Evolutionary conservation across 2,329 filamentous ascomycete species (phyloP), one percentile per base, ranked within the genome.

Genomic region (Nemania serpens): DNA sequence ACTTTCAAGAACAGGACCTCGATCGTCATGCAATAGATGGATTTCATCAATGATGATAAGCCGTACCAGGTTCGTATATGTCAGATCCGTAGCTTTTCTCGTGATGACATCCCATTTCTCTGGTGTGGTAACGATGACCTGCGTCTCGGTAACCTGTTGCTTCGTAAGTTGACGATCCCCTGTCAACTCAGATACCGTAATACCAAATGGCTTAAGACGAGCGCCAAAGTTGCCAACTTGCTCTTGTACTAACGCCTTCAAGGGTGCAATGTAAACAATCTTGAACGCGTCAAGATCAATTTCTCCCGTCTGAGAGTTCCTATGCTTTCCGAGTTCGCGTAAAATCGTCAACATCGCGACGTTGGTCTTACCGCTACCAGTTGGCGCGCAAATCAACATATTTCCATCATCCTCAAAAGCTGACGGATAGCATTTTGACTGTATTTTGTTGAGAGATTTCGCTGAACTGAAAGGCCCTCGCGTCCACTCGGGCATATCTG

Each of bases 91-190:
- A 6, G 94, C 93, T 77, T 99, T 99, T 77, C 96, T 88, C 5
- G 96, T 99, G 69, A 99, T 97, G 68, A 99, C 94, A 77, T 99
- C 95, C 91, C 93, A 99, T 79, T 99, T 99, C 77, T 99, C 95
- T 18, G 95, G 95, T 0, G 95, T 99, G 0, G 95, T 99, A 61
- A 99, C 93, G 69, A 99, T 99, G 69, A 99, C 89, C 75, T 99
- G 94, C 0, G 95, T 99, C 71, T 99, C 95, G 1, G 94, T 88
- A 65, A 99, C 98, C 81, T 99, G 95, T 75, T 97, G 93, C 78
- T 99, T 99, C 18, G 94, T 99, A 73, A 99, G 89, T 77, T 98
- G 95, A 55, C 95, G 91, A 79, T 99, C 95, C 79, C 95, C 95
- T 63, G 95, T 99, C 71, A 99, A 81, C 77, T 99, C 95, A n/a